A percentile compares a stretch with the other conserved stretches of the same genome.
Evolutionary conservation across 306 rosid genomes (phyloP).

Genomic region (Pyrus pyrifolia): DNA sequence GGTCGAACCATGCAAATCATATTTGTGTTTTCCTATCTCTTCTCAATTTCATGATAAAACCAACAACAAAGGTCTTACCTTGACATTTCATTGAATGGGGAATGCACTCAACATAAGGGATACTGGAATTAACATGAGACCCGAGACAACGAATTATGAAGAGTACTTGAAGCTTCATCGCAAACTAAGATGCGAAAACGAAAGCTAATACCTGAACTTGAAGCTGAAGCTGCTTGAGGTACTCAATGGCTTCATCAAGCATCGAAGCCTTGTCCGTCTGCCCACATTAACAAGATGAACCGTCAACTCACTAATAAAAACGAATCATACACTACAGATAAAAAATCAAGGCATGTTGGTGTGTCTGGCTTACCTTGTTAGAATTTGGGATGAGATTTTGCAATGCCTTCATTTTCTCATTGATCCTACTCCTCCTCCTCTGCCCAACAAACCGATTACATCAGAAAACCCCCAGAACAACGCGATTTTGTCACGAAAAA

Average conservation of each 20-base stretch:
- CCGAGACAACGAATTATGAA: neutral
- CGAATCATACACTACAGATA: neutral
- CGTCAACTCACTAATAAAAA: neutral
- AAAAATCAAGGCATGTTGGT: neutral
- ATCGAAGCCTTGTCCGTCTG: slow-evolving; percentile 97
- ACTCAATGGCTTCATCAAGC: slow-evolving; percentile 97
- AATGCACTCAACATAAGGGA: neutral
- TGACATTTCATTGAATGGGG: neutral
- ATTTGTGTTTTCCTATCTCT: neutral
- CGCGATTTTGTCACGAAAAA: neutral
- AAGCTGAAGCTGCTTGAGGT: slow-evolving; percentile 97
- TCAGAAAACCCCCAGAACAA: neutral
- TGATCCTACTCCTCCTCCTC: slow-evolving; percentile 97
- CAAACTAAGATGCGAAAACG: neutral
- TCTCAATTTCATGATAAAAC: neutral
- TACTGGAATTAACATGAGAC: neutral
- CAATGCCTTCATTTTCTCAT: slow-evolving; percentile 94
- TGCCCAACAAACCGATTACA: slow-evolving; percentile 25
- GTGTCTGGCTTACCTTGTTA: slow-evolving; percentile 48
- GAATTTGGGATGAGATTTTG: slow-evolving; percentile 92
- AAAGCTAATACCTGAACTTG: slow-evolving; percentile 69
- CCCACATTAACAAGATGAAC: slow-evolving; percentile 16
- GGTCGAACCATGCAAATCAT: neutral
- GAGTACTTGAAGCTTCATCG: neutral
- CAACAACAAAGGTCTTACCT: neutral